Percentiles rank a stretch among this genome's conserved stretches.
Conservation (phyloP, 257 asterid species). For the Capsicum baccatum region DNA sequence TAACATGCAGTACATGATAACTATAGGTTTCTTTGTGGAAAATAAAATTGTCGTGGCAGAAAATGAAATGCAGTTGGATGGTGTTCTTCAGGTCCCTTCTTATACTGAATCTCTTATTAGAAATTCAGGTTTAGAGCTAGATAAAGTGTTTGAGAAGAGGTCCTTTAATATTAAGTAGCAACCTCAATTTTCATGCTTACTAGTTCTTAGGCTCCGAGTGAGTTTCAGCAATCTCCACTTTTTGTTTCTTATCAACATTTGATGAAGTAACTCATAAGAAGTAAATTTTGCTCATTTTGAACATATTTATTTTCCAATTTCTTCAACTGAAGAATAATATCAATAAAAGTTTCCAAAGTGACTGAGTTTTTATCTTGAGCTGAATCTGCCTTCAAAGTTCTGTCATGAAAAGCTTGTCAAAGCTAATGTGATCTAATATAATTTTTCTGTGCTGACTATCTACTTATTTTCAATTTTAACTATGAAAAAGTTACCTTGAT, state of each 20-base stretch:
- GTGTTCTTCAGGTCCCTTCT: conserved; percentile 66
- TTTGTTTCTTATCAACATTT: conserved; percentile 8
- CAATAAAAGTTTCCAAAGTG: too few species aligned
- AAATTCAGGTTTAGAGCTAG: not conserved
- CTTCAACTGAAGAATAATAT: too few species aligned
- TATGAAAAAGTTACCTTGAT: not conserved
- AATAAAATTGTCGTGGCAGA: conserved; percentile 35
- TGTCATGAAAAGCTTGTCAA: not conserved
- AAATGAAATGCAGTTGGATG: conserved; percentile 88
- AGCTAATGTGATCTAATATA: not conserved
- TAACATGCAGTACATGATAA: conserved; percentile 74
- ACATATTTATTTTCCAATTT: not conserved
- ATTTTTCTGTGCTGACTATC: not conserved
- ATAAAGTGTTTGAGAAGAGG: not conserved
- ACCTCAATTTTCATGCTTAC: not conserved
- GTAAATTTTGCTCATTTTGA: not conserved
- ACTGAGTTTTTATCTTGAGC: not conserved
- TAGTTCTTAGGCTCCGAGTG: not conserved
- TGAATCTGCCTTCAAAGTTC: not conserved
- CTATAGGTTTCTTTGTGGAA: conserved; percentile 90
- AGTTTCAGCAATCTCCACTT: not conserved
- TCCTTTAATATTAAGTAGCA: not conserved
- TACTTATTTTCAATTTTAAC: not conserved
- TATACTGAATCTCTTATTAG: conserved; percentile 20
- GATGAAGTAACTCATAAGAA: not conserved